Evolutionary conservation across 305 asterid genomes (phyloP).

Genomic region (Rubia tinctorum): DNA sequence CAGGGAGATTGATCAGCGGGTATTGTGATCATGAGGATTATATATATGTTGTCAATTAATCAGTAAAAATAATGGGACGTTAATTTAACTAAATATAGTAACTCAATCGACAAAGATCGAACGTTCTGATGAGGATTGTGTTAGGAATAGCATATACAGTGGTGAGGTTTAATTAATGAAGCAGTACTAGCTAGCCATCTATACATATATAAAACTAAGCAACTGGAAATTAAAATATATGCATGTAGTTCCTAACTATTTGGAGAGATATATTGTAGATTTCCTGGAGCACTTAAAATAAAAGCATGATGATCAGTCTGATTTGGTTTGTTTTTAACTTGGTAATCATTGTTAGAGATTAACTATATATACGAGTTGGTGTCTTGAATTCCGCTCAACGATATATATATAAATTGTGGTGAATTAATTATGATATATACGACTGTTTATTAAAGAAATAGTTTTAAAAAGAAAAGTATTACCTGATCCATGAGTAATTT

Average conservation of each 20-base stretch:
- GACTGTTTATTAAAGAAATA: not conserved
- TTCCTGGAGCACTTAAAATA: not conserved
- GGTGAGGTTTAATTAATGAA: not conserved
- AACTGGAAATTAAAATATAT: not conserved
- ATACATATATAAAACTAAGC: not conserved
- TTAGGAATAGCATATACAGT: not conserved
- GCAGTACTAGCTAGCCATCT: not conserved
- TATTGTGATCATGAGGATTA: not conserved
- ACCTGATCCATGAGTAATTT: not conserved
- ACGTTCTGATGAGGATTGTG: conserved; percentile 1
- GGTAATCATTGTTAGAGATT: conserved; percentile 6
- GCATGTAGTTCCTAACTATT: conserved; percentile 7
- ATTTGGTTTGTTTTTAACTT: not conserved
- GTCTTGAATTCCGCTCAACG: conserved; percentile 3
- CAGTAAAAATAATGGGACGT: not conserved
- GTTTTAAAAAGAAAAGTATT: not conserved
- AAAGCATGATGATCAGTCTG: not conserved
- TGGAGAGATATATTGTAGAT: conserved; percentile 9
- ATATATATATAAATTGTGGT: not conserved
- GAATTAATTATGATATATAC: not conserved
- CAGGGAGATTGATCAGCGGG: not conserved
- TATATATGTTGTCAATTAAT: not conserved
- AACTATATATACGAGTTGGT: not conserved
- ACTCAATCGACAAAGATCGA: not conserved
- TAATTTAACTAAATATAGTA: not conserved